Percentiles rank a stretch among this genome's conserved stretches.
phyloP scores from a whole-genome alignment of 371 early-diverging fungal species.

The Apophysomyces trapeziformis region DNA sequence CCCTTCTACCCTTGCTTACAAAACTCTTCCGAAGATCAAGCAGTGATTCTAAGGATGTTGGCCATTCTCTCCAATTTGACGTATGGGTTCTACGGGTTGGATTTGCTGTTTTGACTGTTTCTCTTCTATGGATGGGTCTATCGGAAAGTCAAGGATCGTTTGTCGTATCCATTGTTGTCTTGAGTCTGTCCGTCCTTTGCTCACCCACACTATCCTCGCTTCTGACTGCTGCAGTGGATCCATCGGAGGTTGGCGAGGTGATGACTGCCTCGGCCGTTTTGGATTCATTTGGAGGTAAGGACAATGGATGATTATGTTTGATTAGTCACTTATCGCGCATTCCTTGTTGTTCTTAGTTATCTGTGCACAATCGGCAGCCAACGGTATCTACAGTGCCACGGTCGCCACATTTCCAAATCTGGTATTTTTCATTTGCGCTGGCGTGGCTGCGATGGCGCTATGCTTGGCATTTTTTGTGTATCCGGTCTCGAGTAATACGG shows the following conservation, averaged over 20 bases:
- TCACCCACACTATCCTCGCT: slow-evolving; percentile 52
- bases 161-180: slow-evolving; percentile 28
- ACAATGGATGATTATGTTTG: background rate
- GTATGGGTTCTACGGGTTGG: slow-evolving; percentile 54
- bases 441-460: slow-evolving; percentile 16
- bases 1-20: slow-evolving; percentile 36
- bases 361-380: slow-evolving; percentile 36
- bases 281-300: slow-evolving; percentile 52
- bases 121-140: slow-evolving; percentile 38
- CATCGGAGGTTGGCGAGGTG: slow-evolving; percentile 53
- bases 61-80: slow-evolving; percentile 32
- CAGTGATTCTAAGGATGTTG: background rate
- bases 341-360: slow-evolving; percentile 27
- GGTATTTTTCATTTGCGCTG: slow-evolving; percentile 42
- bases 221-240: slow-evolving; percentile 45
- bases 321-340: background rate
- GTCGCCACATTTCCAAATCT: slow-evolving; percentile 51
- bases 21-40: slow-evolving; percentile 21
- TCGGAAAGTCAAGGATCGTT: slow-evolving; percentile 31
- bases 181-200: slow-evolving; percentile 40
- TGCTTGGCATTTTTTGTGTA: slow-evolving; percentile 26
- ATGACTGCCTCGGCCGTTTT: slow-evolving; percentile 53
- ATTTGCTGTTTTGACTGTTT: slow-evolving; percentile 30
- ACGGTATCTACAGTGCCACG: slow-evolving; percentile 50
- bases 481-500: background rate